Evolutionary conservation across 345 rosid species (phyloP).

Genomic region (Murraya paniculata): DNA sequence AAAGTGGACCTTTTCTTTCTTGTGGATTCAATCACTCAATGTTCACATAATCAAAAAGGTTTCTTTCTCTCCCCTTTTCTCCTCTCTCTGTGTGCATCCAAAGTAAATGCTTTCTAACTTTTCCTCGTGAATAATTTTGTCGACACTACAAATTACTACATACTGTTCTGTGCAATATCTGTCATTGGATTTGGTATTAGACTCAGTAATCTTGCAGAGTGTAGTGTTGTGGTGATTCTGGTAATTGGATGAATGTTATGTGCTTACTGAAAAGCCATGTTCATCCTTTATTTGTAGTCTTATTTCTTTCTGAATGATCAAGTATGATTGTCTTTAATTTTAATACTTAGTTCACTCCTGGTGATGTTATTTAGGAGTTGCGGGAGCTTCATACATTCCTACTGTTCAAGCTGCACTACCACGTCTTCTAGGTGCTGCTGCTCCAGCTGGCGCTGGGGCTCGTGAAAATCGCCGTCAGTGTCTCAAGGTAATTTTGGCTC

Average conservation of each 20-base stretch:
- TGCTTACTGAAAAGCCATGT: neutral
- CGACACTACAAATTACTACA: neutral
- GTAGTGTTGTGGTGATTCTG: neutral
- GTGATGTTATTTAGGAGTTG: constrained; percentile 50
- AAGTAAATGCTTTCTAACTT: neutral
- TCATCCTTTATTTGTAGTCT: neutral
- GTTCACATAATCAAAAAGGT: constrained; percentile 94
- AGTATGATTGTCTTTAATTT: neutral
- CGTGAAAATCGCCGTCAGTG: constrained; percentile 97
- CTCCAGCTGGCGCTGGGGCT: constrained; percentile 77
- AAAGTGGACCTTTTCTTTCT: constrained; percentile 93
- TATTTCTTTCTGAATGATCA: neutral
- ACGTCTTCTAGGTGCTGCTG: constrained; percentile 93
- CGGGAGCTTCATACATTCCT: constrained; percentile 84
- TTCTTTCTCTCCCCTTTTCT: neutral
- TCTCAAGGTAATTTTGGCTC: constrained; percentile 60
- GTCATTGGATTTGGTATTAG: neutral
- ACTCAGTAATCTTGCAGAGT: neutral
- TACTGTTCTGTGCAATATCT: neutral
- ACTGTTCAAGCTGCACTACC: constrained; percentile 87
- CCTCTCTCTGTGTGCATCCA: neutral
- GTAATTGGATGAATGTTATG: neutral
- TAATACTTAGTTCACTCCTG: neutral
- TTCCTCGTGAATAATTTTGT: neutral
- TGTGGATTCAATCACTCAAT: constrained; percentile 91